Base-by-base conservation (phyloP, 768 basidiomycete genomes). In the Podaxis carcinomalis region DNA sequence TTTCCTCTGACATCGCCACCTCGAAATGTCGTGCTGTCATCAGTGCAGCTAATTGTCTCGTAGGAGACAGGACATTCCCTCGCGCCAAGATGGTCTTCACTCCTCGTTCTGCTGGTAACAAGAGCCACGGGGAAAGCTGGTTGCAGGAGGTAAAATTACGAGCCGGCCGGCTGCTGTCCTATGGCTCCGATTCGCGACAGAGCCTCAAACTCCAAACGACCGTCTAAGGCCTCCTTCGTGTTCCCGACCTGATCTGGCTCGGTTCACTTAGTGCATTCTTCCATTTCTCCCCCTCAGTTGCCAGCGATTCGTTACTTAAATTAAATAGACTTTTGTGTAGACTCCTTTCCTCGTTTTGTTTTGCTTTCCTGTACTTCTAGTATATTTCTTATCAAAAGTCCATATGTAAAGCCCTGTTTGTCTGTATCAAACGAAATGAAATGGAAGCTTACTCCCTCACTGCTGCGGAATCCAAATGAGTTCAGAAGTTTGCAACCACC, bases 11-110 rank as follows among this genome's bases (percentile, higher is more conserved):
- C 68, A 95, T 96, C 67, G 86, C 93, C 28, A 90, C 86, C 16
- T 90, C 92, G 46, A 93, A 95, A 74, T 80, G 96, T 59, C 89
- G 90, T 63, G 94, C 95, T 1, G 82, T 97, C 35, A 80, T 97
- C 57, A 92, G 90, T 68, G 94, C 95, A 0, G 90, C 87, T 19
- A 95, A 95, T 75, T 77, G 73, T 53, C 86, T 87, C 53, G 87
- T 95, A 54, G 88, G 87, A n/a, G 85, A 88, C 66, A 80, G 81
- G 13, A 65, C 73, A 54, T 80, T 94, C 47, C 92, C 91, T 13
- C 65, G 58, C 35, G 56, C 69, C 11, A 73, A 51, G 64, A 72
- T 66, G 66, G 64, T 73, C 13, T 68, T 69, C 49, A 66, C 55
- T 10, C 67, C 68, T 0, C 62, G 65, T 5, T 68, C 70, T 14